phyloP scores from a whole-genome alignment of 441 rosid species.

The Hura crepitans region DNA sequence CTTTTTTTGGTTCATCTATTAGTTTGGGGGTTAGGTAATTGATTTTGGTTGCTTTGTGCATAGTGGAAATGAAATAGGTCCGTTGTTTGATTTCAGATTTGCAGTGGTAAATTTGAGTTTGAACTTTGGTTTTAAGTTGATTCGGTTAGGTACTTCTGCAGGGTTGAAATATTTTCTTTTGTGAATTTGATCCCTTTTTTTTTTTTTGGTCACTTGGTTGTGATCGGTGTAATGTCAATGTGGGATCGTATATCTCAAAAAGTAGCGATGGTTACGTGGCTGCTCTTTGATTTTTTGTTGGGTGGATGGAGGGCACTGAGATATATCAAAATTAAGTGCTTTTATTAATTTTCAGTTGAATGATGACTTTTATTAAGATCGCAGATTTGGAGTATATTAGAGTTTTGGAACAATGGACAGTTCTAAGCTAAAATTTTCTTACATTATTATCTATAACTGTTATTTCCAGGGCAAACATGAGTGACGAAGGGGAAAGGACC shows the following conservation, averaged over 20 bases:
- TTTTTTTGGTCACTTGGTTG: neutral
- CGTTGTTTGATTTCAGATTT: neutral
- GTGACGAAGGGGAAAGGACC: constrained; percentile 79
- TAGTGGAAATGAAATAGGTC: too few relatives aligned
- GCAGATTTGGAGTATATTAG: neutral
- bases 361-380: neutral
- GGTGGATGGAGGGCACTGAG: neutral
- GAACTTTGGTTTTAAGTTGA: neutral
- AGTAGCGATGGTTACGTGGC: neutral
- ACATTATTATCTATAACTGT: neutral
- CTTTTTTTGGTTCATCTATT: constrained; percentile 12
- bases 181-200: too few relatives aligned
- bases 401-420: neutral
- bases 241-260: neutral
- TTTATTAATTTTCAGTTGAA: neutral
- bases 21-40: too few relatives aligned
- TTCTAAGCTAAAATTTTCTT: neutral
- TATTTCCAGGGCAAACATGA: constrained; percentile 49
- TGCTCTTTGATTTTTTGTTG: neutral
- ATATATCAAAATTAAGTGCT: neutral
- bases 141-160: constrained; percentile 13
- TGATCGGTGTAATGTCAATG: constrained; percentile 4
- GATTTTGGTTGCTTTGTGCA: too few relatives aligned
- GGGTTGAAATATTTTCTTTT: too few relatives aligned
- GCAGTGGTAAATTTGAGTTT: neutral